Evolutionary conservation across 1,139 yeast genomes (phyloP), one percentile per base, ranked within the genome.

Genomic region (Hyphopichia fennica): DNA sequence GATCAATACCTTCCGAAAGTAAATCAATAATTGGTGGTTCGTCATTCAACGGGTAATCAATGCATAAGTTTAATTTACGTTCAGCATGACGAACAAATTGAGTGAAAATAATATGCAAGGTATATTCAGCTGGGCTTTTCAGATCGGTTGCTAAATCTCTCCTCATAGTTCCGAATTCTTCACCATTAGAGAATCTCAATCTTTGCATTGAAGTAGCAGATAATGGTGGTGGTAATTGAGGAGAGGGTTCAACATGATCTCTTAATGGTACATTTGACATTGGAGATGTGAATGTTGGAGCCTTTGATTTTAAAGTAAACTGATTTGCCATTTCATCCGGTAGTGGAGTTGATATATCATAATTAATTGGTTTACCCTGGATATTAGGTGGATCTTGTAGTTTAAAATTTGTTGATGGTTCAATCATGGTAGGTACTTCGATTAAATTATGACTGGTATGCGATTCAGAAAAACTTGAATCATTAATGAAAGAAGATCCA

Each of bases 81-180:
- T 95, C 99, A 0, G 98, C 95, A 53, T 84, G 86, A 47, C 98
- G 82, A 10, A 95, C 96, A 67, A 95, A 93, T 65, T 90, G 96
- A 3, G 99, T 89, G 61, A 95, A 95, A 33, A 95, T 75, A 27
- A 95, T 90, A 62, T 95, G 98, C 45, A 93, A 70, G 0, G 99
- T 95, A 59, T 93, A 93, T 55, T 91, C 98, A 0, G 96, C 87
- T 0, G 96, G 95, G 25, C 89, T 82, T 56, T 88, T 87, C 60
- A 77, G 71, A 45, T 81, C 87, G 0, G 87, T 79, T 7, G 85
- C 86, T 51, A 81, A 59, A 23, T 69, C 73, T 49, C 67, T 72
- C 32, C 83, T 59, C 45, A 65, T 53, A 10, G 60, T 50, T 16
- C 62, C 53, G 40, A 64, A 60, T 41, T 67, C 74, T 40, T 69